These are phyloP conservation scores for Pythium scleroteichum DNA, from an alignment of 352 stramenopile species.

Conservation along the genomic window DNA sequence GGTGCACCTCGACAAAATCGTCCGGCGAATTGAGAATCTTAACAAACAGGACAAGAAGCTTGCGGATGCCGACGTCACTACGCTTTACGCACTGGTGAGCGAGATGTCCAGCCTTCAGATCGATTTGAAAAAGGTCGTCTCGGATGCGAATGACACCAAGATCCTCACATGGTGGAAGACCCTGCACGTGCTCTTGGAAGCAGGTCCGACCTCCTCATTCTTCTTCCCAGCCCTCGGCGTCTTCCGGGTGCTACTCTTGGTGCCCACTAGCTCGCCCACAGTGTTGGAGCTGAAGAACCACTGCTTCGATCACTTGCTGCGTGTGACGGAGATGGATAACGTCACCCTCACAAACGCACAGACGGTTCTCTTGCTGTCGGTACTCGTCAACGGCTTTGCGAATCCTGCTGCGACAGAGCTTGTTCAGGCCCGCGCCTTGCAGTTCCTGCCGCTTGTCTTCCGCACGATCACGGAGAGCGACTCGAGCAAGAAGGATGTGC, in stretches of 20 bases:
- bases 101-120: conserved; percentile 23
- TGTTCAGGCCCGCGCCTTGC: conserved; percentile 41
- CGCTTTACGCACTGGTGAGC: conserved; percentile 32
- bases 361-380: conserved; percentile 53
- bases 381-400: conserved; percentile 67
- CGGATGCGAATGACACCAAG: conserved; percentile 12
- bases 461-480: conserved; percentile 43
- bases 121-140: conserved; percentile 21
- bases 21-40: conserved; percentile 41
- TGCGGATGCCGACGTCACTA: conserved; percentile 29
- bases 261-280: conserved; percentile 26
- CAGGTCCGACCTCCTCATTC: conserved; percentile 33
- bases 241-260: conserved; percentile 61
- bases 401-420: conserved; percentile 55
- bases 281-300: conserved; percentile 38
- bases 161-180: conserved; percentile 36
- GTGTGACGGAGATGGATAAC: conserved; percentile 34
- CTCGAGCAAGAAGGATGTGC: conserved; percentile 34
- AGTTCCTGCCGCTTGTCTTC: conserved; percentile 76
- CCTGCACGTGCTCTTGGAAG: conserved; percentile 44
- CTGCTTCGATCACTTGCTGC: conserved; percentile 55
- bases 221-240: conserved; percentile 63
- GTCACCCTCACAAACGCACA: conserved; percentile 39
- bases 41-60: conserved; percentile 30
- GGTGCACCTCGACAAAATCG: conserved; percentile 52